Evolutionary conservation across 163 green algal species (phyloP), one percentile per base, ranked within the genome.

Genomic region (Smithsoniella earleae): DNA sequence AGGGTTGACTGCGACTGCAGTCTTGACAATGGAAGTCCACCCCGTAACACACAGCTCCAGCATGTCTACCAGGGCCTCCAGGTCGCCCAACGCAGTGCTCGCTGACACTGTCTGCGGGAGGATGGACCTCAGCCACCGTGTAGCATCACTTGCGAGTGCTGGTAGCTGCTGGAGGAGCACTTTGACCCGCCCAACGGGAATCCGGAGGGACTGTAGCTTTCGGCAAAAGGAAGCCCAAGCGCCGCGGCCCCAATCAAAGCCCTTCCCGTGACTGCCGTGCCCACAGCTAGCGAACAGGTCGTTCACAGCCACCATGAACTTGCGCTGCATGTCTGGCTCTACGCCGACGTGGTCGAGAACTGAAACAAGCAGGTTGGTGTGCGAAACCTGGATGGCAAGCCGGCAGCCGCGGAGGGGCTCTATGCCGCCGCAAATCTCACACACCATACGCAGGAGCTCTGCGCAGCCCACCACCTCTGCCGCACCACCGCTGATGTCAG

Each of bases 181-280:
- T 34, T 69, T 69, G 10, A 31, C 58, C 40, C 58, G 58, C 8
- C 58, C 58, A 4, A 69, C 34, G 25, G 58, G 58, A 3, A 69
- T 16, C 5, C 43, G 20, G 30, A 69, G 18, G 22, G 38, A 31
- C 58, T 69, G 58, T 33, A 69, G 31, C 34, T 30, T 16, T 36
- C 43, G 58, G 25, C 58, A 69, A n/a, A 69, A 69, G 16, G 31
- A n/a, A 13, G 58, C n/a, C 58, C 58, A 69, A n/a, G n/a, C n/a
- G n/a, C n/a, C n/a, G n/a, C n/a, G n/a, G n/a, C n/a, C n/a, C n/a
- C n/a, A n/a, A n/a, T n/a, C n/a, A n/a, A n/a, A n/a, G n/a, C n/a
- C n/a, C n/a, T n/a, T n/a, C n/a, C n/a, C n/a, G n/a, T n/a, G n/a
- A n/a, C n/a, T n/a, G n/a, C n/a, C n/a, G n/a, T n/a, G n/a, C n/a